phyloP scores from a whole-genome alignment of 352 stramenopile species.

The Globisporangium barbulae region DNA sequence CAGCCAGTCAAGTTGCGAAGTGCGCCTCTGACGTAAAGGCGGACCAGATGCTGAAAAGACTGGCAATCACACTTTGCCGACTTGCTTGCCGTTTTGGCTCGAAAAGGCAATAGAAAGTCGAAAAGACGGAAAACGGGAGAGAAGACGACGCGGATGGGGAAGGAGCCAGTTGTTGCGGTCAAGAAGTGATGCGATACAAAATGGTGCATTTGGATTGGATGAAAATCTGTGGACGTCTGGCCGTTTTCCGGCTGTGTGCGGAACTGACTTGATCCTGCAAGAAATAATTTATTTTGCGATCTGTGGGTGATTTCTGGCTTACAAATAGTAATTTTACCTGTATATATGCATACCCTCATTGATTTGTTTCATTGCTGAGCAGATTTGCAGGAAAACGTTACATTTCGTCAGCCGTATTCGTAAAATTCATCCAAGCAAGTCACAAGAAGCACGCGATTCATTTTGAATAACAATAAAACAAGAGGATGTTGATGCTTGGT shows the following conservation, averaged over 20 bases:
- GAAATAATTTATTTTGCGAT: neutral
- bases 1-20: neutral
- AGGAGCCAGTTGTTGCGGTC: neutral
- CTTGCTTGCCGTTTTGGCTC: constrained; percentile 4
- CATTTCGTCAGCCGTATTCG: neutral
- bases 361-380: neutral
- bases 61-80: neutral
- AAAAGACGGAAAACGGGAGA: neutral
- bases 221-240: neutral
- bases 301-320: neutral
- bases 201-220: neutral
- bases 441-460: neutral
- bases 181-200: neutral
- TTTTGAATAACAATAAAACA: neutral
- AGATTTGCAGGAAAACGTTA: neutral
- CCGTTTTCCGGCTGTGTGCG: neutral
- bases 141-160: neutral
- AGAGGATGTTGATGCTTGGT: too few species aligned
- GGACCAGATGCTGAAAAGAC: neutral
- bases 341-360: neutral
- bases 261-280: constrained; percentile 5
- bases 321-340: neutral
- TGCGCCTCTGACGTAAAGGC: neutral
- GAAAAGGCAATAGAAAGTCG: neutral
- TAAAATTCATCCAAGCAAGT: neutral